phyloP scores from a whole-genome alignment of 495 filamentous ascomycete species.

The Penicillium fimorum region DNA sequence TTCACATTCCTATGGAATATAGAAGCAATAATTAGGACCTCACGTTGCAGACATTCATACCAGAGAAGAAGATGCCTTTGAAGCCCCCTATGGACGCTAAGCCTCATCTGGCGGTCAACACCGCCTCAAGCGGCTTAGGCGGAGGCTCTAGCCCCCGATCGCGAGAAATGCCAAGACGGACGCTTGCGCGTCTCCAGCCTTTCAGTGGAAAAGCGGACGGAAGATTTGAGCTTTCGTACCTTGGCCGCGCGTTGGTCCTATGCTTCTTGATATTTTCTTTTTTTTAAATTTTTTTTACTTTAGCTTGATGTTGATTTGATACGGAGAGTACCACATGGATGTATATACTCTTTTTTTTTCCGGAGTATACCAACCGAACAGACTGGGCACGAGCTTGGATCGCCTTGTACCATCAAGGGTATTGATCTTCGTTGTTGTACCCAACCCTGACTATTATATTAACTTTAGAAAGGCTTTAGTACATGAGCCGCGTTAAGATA shows the following conservation, averaged over 20 bases:
- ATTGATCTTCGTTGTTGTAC: neutral
- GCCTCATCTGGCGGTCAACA: slow-evolving; percentile 10
- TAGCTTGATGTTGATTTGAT: neutral
- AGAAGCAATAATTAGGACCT: neutral
- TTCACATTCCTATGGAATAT: neutral
- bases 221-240: slow-evolving; percentile 3
- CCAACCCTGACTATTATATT: neutral
- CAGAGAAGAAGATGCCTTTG: slow-evolving; percentile 7
- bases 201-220: slow-evolving; percentile 13
- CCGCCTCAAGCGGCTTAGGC: slow-evolving; percentile 21
- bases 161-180: slow-evolving; percentile 42
- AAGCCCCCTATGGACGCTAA: slow-evolving; percentile 3
- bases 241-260: slow-evolving; percentile 17
- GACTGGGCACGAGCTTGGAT: neutral
- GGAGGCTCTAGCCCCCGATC: slow-evolving; percentile 42
- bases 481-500: neutral
- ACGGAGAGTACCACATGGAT: neutral
- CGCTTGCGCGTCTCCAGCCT: slow-evolving; percentile 49
- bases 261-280: neutral
- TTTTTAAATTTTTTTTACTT: neutral
- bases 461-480: neutral
- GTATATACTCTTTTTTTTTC: neutral
- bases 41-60: slow-evolving; percentile 14
- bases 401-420: neutral
- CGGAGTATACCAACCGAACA: neutral